Base-by-base conservation (phyloP, 2,329 filamentous ascomycete genomes). In the Sporothrix pseudoabietina region DNA sequence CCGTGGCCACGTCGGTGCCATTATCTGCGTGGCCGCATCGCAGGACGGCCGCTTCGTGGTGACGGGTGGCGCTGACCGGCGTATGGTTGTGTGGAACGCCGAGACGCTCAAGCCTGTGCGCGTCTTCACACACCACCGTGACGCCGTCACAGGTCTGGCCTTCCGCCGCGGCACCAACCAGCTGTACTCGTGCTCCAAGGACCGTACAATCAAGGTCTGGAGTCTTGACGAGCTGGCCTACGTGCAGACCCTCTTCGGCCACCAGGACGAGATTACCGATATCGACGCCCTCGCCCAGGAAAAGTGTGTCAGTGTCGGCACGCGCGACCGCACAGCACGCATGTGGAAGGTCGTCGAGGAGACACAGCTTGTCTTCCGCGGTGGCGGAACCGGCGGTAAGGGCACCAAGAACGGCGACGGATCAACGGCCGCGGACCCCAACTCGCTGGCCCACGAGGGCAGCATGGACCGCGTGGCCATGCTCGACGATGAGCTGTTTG, bases 261-360 rank as follows among this genome's bases (percentile, higher is more conserved):
- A 99, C 82, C 95, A 98, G 80, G 95, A 98, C 80, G 88, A 93
- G 76, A 92, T 98, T 5, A 87, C 95, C 52, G 93, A 94, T 79
- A 89, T 99, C 72, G 92, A 93, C 76, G 91, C 93, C 30, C 87
- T 97, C 75, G 90, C 91, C 1, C 90, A 94, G 77, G 96, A 98
- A 81, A 91, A 94, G 68, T 98, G 96, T 80, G 87, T 98, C 74
- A 96, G 91, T 75, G 96, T 97, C 22, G 96, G 96, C 72, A 92
- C 94, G 6, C 88, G 96, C 76, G 96, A 99, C 81, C 90, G 95
- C 73, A 98, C 94, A 1, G 96, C 95, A 54, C 88, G 96, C 74
- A 83, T 97, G 77, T 99, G 96, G 96, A 98, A 98, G 82, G 94
- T 99, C 1, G 90, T 93, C 4, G 96, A 99, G 78, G 95, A 99